These are phyloP conservation scores for Ceratobasidium sp. DNA, from an alignment of 1,284 basidiomycete genomes.

Conservation along the genomic window DNA sequence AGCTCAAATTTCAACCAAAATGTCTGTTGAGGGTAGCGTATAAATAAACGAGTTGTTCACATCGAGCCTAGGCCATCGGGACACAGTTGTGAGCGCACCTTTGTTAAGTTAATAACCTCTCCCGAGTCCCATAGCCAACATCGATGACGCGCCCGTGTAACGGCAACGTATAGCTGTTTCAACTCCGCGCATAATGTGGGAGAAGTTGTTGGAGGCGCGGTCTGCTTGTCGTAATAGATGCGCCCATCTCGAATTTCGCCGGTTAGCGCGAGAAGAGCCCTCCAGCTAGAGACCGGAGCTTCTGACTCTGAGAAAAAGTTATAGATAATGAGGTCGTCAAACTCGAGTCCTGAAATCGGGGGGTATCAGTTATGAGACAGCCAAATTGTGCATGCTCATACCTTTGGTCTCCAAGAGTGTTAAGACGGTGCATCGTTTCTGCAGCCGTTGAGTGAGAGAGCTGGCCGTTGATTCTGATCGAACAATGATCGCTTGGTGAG, in stretches of 20 bases:
- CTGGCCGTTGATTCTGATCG: constrained; percentile 65
- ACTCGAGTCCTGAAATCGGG: constrained; percentile 67
- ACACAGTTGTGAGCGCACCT: background rate
- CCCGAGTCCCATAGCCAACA: constrained; percentile 69
- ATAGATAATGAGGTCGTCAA: constrained; percentile 78
- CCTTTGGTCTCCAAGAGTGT: constrained; percentile 36
- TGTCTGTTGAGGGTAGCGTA: background rate
- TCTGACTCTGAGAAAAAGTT: constrained; percentile 78
- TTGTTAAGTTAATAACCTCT: constrained; percentile 49
- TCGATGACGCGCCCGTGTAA: constrained; percentile 76
- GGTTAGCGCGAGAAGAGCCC: constrained; percentile 62
- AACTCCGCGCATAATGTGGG: constrained; percentile 60
- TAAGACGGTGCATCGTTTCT: constrained; percentile 73
- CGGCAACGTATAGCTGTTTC: constrained; percentile 76
- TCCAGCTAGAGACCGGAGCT: constrained; percentile 67
- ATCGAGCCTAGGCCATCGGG: background rate
- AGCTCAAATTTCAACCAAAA: constrained; percentile 22
- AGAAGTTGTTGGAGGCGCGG: constrained; percentile 24
- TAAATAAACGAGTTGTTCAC: background rate
- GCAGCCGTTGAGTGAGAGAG: constrained; percentile 67
- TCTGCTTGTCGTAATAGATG: constrained; percentile 70
- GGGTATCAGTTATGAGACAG: background rate
- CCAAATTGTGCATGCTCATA: background rate
- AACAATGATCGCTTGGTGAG: constrained; percentile 63
- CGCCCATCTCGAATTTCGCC: constrained; percentile 69